Evolutionary conservation across 2,329 filamentous ascomycete species (phyloP), one percentile per base, ranked within the genome.

Genomic region (Pestalotiopsis sp.): DNA sequence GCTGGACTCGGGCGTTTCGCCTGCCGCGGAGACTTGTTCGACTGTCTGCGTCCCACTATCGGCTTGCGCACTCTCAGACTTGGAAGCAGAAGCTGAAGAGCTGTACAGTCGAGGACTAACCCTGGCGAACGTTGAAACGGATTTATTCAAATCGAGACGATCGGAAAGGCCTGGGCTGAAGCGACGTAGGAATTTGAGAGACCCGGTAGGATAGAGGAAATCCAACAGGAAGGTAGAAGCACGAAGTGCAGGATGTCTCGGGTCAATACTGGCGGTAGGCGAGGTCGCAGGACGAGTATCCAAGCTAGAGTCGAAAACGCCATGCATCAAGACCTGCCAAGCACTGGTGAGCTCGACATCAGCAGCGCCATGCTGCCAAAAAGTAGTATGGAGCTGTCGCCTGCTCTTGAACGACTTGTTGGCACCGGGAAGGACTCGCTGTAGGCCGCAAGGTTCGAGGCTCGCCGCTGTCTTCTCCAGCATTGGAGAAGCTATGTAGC

Each of bases 381-480:
- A 88, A 52, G 81, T 76, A 13, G 83, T 83, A 62, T 84, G 85
- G 64, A 89, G 81, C 65, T 80, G 81, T 68, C 83, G 82, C 68
- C 78, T 78, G 71, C 76, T 81, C 71, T 81, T 82, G 45, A 83
- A 74, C 62, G 78, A 75, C 65, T 74, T 74, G 23, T 80, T 75
- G 61, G 78, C 74, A 59, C 80, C 74, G 49, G 84, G 82, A 68
- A 88, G 79, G 70, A 86, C 82, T 78, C 86, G 83, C 77, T 85
- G 85, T 76, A 89, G 80, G 73, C 82, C 82, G 81, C 85, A 85
- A 78, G 86, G 83, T 83, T 89, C 87, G 78, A 89, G 79, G 78
- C 81, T 83, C 70, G 84, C 83, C 56, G 86, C 85, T 68, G 86
- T 87, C 83, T 86, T 85, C 82, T 89, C 87, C 74, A 89, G 84